Evolutionary conservation across 345 rosid species (phyloP).

Genomic region (Sapria himalayana): DNA sequence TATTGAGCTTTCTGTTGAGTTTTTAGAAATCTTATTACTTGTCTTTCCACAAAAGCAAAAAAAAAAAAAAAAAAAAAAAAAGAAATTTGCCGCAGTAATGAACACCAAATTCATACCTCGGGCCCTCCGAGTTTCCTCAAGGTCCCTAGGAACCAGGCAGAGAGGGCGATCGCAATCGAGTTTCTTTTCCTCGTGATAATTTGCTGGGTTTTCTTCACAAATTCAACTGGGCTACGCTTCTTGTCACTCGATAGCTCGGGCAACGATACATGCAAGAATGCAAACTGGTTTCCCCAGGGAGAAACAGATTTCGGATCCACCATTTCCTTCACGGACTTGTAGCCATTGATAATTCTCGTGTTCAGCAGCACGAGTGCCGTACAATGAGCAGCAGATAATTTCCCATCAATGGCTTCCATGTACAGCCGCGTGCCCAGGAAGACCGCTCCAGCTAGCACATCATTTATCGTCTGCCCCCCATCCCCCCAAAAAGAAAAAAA

Average conservation of each 20-base stretch:
- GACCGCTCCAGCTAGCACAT: constrained; percentile 25
- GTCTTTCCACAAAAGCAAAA: too few relatives aligned
- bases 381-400: constrained; percentile 7
- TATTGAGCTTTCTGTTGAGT: too few relatives aligned
- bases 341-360: constrained; percentile 19
- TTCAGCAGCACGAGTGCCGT: constrained; percentile 34
- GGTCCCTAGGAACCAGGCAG: constrained; percentile 16
- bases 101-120: constrained; percentile 12
- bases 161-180: constrained; percentile 18
- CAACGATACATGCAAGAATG: constrained; percentile 17
- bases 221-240: constrained; percentile 14
- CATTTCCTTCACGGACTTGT: constrained; percentile 31
- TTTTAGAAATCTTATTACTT: too few relatives aligned
- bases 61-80: too few relatives aligned
- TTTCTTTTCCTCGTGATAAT: constrained; percentile 14
- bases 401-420: constrained; percentile 13
- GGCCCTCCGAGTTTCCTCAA: constrained; percentile 19
- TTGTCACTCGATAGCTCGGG: constrained; percentile 8
- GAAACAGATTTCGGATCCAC: constrained; percentile 13
- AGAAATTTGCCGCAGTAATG: too few relatives aligned
- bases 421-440: constrained; percentile 26
- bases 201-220: constrained; percentile 14
- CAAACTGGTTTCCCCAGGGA: constrained; percentile 31
- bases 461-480: constrained; percentile 35
- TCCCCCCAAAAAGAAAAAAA: background rate